Evolutionary conservation across 495 filamentous ascomycete genomes (phyloP), one percentile per base, ranked within the genome.

Genomic region (Endocarpon pusillum): DNA sequence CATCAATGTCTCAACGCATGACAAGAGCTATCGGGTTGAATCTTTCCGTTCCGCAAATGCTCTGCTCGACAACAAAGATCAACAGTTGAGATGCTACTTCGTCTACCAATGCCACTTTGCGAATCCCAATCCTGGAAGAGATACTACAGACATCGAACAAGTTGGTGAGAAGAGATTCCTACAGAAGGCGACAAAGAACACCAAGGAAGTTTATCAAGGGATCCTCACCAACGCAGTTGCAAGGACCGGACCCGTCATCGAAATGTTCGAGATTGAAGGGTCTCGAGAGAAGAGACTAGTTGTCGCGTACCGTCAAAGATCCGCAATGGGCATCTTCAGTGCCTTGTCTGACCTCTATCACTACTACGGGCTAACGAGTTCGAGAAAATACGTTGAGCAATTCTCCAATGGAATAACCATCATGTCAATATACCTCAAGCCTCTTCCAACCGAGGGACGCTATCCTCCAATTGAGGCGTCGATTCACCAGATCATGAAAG

Each of bases 401-500:
- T 97, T 97, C 62, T 92, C 87, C 45, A 97, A 96, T 53, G 89
- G 89, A 33, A 89, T 94, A 51, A 89, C 81, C 10, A 81, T 94
- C 42, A 87, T 96, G 62, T 94, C 85, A 26, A 70, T 94, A 11
- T 97, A 97, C 57, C 66, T 97, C 28, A 70, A 74, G 32, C 89
- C 84, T 21, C 68, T 59, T 32, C 64, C 48, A 47, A 63, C 55
- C 22, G 56, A 52, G 35, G 60, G 52, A 48, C 70, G 66, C 25
- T 71, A 68, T 44, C 81, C 81, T 4, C 76, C 78, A 1, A 89
- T 97, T 37, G 82, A 94, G 50, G 75, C 85, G 27, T 86, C 86
- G 6, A 93, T 97, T 42, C 85, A 94, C 62, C 91, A 97, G 58
- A 93, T 97, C 58, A 92, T 91, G 64, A 94, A 96, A 67, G 89